phyloP scores from a whole-genome alignment of 2,329 filamentous ascomycete genomes.

The Cytospora piceae region DNA sequence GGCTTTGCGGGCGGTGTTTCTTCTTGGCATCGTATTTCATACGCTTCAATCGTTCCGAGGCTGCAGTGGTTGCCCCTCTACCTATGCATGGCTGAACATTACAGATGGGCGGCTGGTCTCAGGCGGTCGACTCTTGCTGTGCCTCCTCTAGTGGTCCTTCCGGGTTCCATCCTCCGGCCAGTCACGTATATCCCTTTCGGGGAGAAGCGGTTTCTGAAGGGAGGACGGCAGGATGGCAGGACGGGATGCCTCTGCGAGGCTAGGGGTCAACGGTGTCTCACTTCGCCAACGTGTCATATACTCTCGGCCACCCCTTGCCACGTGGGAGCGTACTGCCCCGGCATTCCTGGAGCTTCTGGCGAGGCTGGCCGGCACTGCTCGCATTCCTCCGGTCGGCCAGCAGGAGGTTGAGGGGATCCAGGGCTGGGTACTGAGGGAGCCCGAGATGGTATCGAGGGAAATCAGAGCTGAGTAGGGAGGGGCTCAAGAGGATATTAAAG shows the following conservation, averaged over 20 bases:
- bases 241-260: neutral
- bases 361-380: slow-evolving; percentile 16
- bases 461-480: neutral
- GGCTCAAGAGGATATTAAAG: slow-evolving; percentile 18
- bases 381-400: slow-evolving; percentile 23
- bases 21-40: neutral
- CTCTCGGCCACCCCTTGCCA: slow-evolving; percentile 5
- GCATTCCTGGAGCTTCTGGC: slow-evolving; percentile 22
- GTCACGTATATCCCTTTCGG: slow-evolving; percentile 14
- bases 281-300: neutral
- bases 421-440: slow-evolving; percentile 21
- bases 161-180: neutral
- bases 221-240: slow-evolving; percentile 4
- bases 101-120: neutral
- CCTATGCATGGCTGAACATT: neutral
- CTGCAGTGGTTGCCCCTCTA: neutral
- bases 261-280: slow-evolving; percentile 25
- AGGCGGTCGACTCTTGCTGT: neutral
- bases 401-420: slow-evolving; percentile 19
- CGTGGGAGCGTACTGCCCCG: slow-evolving; percentile 11
- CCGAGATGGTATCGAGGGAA: slow-evolving; percentile 6
- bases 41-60: neutral
- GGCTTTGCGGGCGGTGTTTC: neutral
- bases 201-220: slow-evolving; percentile 23
- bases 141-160: neutral